Evolutionary conservation across 2,329 filamentous ascomycete genomes (phyloP).

Genomic region (Phyllachora maydis): DNA sequence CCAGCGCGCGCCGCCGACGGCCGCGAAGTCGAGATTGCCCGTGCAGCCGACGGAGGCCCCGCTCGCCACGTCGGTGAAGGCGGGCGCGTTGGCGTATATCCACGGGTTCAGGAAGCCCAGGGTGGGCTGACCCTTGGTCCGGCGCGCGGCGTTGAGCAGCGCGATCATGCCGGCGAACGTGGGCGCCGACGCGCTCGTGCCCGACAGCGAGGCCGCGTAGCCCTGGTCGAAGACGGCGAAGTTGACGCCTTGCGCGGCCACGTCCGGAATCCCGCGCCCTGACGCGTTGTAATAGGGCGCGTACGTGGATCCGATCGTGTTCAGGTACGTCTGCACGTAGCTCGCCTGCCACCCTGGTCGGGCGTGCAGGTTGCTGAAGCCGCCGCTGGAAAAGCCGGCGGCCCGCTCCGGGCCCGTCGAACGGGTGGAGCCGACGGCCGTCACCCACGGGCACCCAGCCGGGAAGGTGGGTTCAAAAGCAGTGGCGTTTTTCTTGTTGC

Average conservation of each 20-base stretch:
- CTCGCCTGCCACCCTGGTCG: slow-evolving; percentile 18
- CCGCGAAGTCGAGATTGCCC: too few species aligned
- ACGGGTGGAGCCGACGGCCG: slow-evolving; percentile 29
- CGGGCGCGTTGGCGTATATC: slow-evolving; percentile 11
- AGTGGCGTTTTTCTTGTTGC: too few species aligned
- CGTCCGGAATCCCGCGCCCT: slow-evolving; percentile 24
- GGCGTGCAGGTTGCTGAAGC: slow-evolving; percentile 25
- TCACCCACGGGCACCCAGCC: slow-evolving; percentile 24
- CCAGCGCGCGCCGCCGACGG: too few species aligned
- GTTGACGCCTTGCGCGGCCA: slow-evolving; percentile 28
- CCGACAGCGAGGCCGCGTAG: slow-evolving; percentile 20
- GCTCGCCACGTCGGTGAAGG: slow-evolving; percentile 9
- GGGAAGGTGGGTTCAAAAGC: too few species aligned
- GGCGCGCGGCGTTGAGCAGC: slow-evolving; percentile 11
- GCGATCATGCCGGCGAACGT: slow-evolving; percentile 13
- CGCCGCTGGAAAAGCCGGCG: slow-evolving; percentile 26
- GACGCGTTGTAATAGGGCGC: slow-evolving; percentile 18
- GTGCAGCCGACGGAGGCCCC: slow-evolving; percentile 9
- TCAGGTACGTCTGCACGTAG: slow-evolving; percentile 16
- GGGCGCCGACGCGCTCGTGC: slow-evolving; percentile 21
- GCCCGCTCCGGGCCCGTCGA: too few species aligned
- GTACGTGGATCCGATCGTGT: slow-evolving; percentile 19
- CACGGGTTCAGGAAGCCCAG: slow-evolving; percentile 8
- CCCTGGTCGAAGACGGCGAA: slow-evolving; percentile 11
- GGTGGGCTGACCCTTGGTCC: slow-evolving; percentile 9